Base-by-base conservation (phyloP, 2,329 filamentous ascomycete species). In the Tolypocladium pustulatum region DNA sequence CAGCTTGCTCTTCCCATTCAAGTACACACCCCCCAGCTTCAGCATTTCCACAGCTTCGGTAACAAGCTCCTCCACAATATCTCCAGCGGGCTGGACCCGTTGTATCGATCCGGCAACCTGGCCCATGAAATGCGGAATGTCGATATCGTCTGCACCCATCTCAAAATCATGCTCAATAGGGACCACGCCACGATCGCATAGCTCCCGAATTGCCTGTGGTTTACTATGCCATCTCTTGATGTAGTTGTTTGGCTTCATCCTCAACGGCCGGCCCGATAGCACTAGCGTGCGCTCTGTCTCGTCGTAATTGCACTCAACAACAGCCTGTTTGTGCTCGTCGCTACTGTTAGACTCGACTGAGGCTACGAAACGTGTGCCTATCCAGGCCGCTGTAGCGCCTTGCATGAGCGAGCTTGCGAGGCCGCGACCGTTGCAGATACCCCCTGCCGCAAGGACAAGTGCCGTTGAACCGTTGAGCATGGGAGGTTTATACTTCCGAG, bases 1-100 rank as follows among this genome's bases (percentile, higher is more conserved):
- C 58, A 79, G 65, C 66, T 72, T 76, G 63, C 76, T 78, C 66
- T 38, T 37, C 66, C 40, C 68, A 30, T 61, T 69, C 60, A 92
- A 70, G 72, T 89, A 92, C 3, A 74, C 72, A 46, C 79, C 76
- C 4, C 86, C 88, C 32, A 79, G 69, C 71, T 78, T 83, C 65
- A 95, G 69, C 78, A 87, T 83, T 1, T 82, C 79, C 8, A 85
- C 84, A 1, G 90, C 90, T 71, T 92, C 86, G 22, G 76, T 74
- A 8, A 96, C 89, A 91, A 97, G 96, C 64, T 95, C 91, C 61
- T 86, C 82, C n/a, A 97, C 86, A 75, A 97, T 96, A 63, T 87
- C 81, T 53, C 78, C 82, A 0, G 93, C 93, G 0, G 92, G 91
- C 77, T 94, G 85, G 60, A 97, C 83, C 64, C 86, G 84, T 37